These are phyloP conservation scores for Cryphonectria radicalis DNA, from an alignment of 2,329 filamentous ascomycete genomes.

Conservation along the genomic window DNA sequence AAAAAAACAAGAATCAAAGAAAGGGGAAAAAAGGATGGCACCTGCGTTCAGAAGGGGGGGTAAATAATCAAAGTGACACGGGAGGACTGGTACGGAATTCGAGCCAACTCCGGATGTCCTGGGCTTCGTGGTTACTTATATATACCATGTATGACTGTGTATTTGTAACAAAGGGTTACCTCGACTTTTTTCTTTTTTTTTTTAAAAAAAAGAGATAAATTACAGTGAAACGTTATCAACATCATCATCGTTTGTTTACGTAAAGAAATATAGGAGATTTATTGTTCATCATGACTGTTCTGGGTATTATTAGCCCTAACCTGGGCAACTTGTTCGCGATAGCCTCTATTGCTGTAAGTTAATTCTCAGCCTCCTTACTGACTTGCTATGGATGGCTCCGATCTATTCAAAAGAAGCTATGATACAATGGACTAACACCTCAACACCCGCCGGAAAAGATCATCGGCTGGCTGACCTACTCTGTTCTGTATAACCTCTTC, in stretches of 20 bases:
- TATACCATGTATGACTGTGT: background rate
- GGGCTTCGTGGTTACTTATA: background rate
- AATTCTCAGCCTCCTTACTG: background rate
- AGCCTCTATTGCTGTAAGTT: constrained; percentile 20
- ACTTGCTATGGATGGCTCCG: too few relatives aligned
- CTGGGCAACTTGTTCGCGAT: constrained; percentile 17
- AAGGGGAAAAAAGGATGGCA: background rate
- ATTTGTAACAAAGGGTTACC: background rate
- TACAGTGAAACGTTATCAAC: background rate
- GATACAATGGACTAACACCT: background rate
- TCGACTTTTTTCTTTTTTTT: background rate
- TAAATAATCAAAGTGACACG: background rate
- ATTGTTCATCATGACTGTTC: constrained; percentile 14
- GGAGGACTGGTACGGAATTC: background rate
- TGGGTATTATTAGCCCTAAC: background rate
- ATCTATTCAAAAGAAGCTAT: background rate
- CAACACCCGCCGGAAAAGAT: background rate
- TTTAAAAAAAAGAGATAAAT: too few relatives aligned
- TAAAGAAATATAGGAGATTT: background rate
- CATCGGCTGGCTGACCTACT: constrained; percentile 17
- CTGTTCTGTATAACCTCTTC: constrained; percentile 29
- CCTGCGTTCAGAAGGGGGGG: background rate
- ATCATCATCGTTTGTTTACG: background rate
- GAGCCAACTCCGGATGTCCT: background rate
- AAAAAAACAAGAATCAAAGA: too few relatives aligned